Evolutionary conservation across 2,329 filamentous ascomycete genomes (phyloP), one percentile per base, ranked within the genome.

Genomic region (Teratosphaeriaceae sp.): DNA sequence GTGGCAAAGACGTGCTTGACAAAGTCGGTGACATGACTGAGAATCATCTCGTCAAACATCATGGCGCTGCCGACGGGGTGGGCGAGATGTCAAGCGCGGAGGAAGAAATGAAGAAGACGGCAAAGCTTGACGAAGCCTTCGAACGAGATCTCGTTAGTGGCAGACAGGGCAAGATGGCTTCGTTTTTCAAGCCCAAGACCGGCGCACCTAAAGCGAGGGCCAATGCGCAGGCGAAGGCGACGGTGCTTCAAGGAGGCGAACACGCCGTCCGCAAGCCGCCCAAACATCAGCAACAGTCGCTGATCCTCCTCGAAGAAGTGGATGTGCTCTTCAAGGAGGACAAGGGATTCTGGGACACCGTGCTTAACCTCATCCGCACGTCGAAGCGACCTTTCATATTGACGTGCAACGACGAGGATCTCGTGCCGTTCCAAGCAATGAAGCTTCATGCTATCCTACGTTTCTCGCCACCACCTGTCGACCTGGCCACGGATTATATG

Each of bases 321-420:
- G 94, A 98, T 58, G 69, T 97, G 13, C 73, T 98, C 1, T 98
- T 92, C 61, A 89, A 95, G 42, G 90, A 97, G 61, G 92, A 98
- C 62, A 90, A 88, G 63, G 84, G 90, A 49, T 98, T 98, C 59
- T 98, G 92, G 92, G 67, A 75, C 1, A 92, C 87, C 0, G 77
- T 97, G 3, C 72, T 85, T 34, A 76, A 77, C 16, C 75, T 98
- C 46, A 87, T 95, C 45, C 69, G 73, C 8, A 84, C 88, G 54
- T 96, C 92, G 0, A 95, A 88, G 65, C 79, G 92, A 23, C 92
- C 92, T 0, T 88, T 98, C 49, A 76, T 98, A 56, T 84, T 98
- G 68, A 98, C 92, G 0, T 98, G 94, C 69, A 97, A 89, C 53
- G 81, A 96, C 51, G 90, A 96, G 62, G 75, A 71, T n/a, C 68